Percentiles rank a stretch among this genome's conserved stretches.
Evolutionary conservation across 345 rosid genomes (phyloP).

Genomic region (Eucalyptus polyanthemos): DNA sequence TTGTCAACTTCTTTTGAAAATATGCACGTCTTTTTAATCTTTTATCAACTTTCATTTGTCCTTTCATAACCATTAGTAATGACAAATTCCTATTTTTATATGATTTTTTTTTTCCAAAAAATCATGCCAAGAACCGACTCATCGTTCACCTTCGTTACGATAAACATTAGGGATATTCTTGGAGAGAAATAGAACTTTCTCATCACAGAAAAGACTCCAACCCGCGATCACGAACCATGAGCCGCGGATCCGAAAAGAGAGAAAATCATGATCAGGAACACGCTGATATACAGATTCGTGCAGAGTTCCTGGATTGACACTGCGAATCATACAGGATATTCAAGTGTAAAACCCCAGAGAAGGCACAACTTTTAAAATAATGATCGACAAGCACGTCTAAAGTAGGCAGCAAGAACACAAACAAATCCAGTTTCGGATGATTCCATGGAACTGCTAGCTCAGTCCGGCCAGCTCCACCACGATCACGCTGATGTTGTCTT

Average conservation of each 20-base stretch:
- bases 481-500: slow-evolving; percentile 23
- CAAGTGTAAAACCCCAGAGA: neutral
- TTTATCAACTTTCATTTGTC: neutral
- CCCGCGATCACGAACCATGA: neutral
- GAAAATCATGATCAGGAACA: neutral
- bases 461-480: slow-evolving; percentile 29
- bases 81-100: neutral
- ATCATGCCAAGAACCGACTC: neutral
- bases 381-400: neutral
- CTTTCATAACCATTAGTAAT: neutral
- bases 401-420: neutral
- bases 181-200: neutral
- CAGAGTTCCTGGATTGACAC: neutral
- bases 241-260: neutral
- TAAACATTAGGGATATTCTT: neutral
- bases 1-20: neutral
- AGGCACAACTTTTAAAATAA: neutral
- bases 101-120: neutral
- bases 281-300: neutral
- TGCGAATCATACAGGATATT: neutral
- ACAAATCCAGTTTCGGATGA: neutral
- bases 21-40: neutral
- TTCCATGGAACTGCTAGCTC: neutral
- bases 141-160: neutral
- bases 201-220: neutral